Percentiles rank a stretch among this genome's conserved stretches.
Conservation (phyloP, 106 monocot genomes). For the Posidonia australis region DNA sequence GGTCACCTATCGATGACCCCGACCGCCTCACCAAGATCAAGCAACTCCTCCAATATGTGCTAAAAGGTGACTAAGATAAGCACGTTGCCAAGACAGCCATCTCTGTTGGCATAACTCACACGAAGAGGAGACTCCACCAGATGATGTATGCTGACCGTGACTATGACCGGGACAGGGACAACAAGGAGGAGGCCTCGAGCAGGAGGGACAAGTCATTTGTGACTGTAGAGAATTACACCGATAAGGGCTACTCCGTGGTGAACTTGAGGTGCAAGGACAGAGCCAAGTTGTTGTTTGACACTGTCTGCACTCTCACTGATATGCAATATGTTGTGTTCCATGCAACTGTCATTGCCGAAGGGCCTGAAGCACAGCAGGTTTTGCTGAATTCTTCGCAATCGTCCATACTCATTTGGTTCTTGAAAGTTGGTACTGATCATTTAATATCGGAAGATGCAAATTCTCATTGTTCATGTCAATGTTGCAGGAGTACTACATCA, state of each 20-base stretch:
- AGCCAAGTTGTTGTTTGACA: conserved; percentile 24
- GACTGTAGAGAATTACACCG: conserved; percentile 13
- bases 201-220: not conserved
- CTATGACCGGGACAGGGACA: conserved; percentile 3
- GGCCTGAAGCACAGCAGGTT: conserved; percentile 50
- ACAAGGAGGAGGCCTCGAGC: not conserved
- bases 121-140: conserved; percentile 17
- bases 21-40: conserved; percentile 12
- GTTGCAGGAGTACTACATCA: conserved; percentile 83
- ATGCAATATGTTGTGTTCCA: conserved; percentile 24
- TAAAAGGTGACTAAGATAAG: conserved; percentile 10
- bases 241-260: conserved; percentile 26
- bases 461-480: not conserved
- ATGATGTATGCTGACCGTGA: conserved; percentile 37
- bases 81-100: conserved; percentile 8
- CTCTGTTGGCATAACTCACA: conserved; percentile 1
- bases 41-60: conserved; percentile 4
- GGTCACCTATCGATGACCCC: too few species aligned
- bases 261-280: conserved; percentile 16
- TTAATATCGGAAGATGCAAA: not conserved
- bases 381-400: not conserved
- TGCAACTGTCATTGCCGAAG: conserved; percentile 22
- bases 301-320: conserved; percentile 26
- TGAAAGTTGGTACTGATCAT: not conserved
- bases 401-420: not conserved